Evolutionary conservation across 371 early-diverging fungal species (phyloP).

Genomic region (Circinella umbellata): DNA sequence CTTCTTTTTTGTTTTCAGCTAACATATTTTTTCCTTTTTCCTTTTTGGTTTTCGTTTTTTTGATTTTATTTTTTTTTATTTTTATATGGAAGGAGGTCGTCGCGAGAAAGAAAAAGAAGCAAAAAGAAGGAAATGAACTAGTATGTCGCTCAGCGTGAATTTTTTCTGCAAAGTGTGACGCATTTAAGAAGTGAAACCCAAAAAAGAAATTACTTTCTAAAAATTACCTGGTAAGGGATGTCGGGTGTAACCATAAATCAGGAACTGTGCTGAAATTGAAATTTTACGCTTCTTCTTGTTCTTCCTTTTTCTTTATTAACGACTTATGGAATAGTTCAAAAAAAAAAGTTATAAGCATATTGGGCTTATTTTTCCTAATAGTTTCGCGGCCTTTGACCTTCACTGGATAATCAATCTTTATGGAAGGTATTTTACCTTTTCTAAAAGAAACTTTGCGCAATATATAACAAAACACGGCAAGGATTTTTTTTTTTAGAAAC

Average conservation of each 20-base stretch:
- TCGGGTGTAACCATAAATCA: conserved; percentile 1
- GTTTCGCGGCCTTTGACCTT: no score
- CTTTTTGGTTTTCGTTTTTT: no score
- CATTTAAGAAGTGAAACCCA: not conserved
- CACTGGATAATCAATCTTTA: no score
- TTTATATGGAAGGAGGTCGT: not conserved
- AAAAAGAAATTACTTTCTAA: not conserved
- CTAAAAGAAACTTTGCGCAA: no score
- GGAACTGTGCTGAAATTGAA: not conserved
- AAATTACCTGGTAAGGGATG: not conserved
- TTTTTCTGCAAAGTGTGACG: not conserved
- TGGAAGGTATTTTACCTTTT: no score
- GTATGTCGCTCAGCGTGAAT: not conserved
- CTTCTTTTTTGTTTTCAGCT: not conserved
- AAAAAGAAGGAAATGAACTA: not conserved
- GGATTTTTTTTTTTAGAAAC: no score
- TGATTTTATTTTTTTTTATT: no score
- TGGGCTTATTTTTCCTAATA: no score
- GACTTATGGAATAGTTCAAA: no score
- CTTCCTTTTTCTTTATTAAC: no score
- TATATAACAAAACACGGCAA: no score
- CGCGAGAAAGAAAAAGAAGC: not conserved
- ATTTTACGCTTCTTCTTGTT: not conserved
- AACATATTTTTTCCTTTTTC: not conserved
- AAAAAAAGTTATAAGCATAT: no score